These are phyloP conservation scores for Ananas comosus DNA, from an alignment of 176 grass and related monocot genomes.

Conservation along the genomic window DNA sequence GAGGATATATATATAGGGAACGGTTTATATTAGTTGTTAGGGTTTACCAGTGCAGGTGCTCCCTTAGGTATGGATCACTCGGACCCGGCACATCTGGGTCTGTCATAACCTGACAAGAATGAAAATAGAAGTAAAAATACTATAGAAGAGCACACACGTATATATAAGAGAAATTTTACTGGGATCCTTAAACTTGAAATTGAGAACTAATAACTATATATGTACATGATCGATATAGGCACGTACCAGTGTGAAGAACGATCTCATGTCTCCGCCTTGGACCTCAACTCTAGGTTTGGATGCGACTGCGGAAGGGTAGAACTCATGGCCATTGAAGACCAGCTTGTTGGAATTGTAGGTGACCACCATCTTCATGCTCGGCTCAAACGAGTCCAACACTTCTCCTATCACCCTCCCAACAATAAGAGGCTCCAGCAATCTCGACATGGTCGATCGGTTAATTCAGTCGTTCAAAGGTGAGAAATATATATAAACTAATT, in stretches of 20 bases:
- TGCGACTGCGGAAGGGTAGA: conserved; percentile 61
- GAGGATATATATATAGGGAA: background rate
- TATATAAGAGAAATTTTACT: background rate
- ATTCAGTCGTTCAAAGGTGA: background rate
- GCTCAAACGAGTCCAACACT: conserved; percentile 77
- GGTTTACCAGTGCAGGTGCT: conserved; percentile 87
- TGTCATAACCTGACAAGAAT: conserved; percentile 65
- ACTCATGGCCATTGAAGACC: conserved; percentile 75
- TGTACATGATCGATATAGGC: background rate
- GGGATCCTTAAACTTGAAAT: too few species aligned
- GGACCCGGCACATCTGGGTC: conserved; percentile 95
- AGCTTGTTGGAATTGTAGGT: conserved; percentile 78
- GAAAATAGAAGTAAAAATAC: background rate
- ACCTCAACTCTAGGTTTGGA: conserved; percentile 73
- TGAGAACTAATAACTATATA: background rate
- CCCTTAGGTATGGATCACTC: conserved; percentile 86
- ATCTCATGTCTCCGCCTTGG: conserved; percentile 58
- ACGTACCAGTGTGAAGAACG: conserved; percentile 80
- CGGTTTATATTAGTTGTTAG: background rate
- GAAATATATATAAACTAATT: background rate
- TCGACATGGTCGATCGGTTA: conserved; percentile 41
- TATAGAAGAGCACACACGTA: background rate
- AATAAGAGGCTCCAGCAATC: conserved; percentile 54
- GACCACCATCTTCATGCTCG: conserved; percentile 64
- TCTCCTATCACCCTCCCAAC: conserved; percentile 84